Evolutionary conservation across 768 basidiomycete species (phyloP), one percentile per base, ranked within the genome.

Genomic region (Leucosporidium yakuticum): DNA sequence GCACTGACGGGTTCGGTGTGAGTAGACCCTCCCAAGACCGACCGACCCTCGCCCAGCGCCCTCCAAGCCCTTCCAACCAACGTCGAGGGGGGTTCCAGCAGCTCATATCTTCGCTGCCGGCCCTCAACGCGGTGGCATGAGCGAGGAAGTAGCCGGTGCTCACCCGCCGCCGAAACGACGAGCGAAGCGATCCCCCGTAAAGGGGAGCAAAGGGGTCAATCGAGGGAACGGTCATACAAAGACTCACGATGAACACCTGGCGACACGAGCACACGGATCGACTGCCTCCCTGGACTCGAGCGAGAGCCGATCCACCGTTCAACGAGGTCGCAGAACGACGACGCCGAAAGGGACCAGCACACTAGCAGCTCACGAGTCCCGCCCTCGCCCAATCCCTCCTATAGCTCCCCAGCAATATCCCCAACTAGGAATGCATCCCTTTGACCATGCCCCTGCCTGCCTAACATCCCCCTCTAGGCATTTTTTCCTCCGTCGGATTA

Each of bases 41-140:
- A 34, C 31, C 55, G 8, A 9, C 1, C 29, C 55, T 20, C n/a
- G 29, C 55, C 29, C 15, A 27, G 11, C 20, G 20, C 14, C 29
- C 17, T 21, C 25, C 20, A 56, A 54, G n/a, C 39, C 39, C 39
- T 44, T 44, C 39, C 39, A 15, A 44, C 39, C 39, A 15, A 44
- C 39, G 17, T 15, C 39, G 39, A 44, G 39, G 39, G 39, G 11
- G 11, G 14, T 8, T 44, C 55, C 29, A 21, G 20, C 27, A 56
- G 55, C 55, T 56, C 55, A 31, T 56, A 56, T 56, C 55, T 56
- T 56, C 55, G 55, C 55, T 56, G 29, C 20, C 20, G 17, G 55
- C 25, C 27, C 20, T 31, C 31, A 17, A 27, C 9, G 20, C 14
- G 31, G 39, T 44, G 39, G 39, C 14, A 32, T 20, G 55, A 56